Conservation (phyloP, 352 stramenopile species). For the Pythium rishiriense region DNA sequence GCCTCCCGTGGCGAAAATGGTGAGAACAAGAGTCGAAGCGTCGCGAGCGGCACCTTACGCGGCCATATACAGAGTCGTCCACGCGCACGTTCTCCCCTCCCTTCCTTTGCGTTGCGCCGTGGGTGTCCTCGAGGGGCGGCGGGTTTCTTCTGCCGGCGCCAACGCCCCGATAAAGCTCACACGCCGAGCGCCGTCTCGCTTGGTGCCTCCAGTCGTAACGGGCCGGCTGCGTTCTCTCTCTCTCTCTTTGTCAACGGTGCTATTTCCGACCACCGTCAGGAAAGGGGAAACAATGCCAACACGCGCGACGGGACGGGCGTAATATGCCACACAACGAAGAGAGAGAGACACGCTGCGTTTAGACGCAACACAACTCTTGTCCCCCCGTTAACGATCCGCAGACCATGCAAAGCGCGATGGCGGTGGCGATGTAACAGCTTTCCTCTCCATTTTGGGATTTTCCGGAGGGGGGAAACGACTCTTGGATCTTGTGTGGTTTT, state of each 20-base stretch:
- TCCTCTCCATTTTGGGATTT: neutral
- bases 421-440: neutral
- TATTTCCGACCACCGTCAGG: neutral
- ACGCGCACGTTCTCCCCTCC: no score
- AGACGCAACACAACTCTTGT: no score
- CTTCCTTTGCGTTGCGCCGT: no score
- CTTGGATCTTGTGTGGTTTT: no score
- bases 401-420: neutral
- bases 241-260: neutral
- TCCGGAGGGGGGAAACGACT: neutral
- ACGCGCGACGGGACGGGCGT: no score
- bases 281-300: neutral
- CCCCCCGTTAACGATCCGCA: no score
- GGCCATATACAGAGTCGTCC: neutral
- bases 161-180: neutral
- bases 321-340: neutral
- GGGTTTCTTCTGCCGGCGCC: neutral
- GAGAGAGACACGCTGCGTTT: neutral
- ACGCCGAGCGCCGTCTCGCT: neutral
- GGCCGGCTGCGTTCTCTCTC: neutral
- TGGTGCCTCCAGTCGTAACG: neutral
- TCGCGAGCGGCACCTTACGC: neutral
- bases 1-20: neutral
- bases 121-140: neutral
- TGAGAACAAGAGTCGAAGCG: neutral